Evolutionary conservation across 352 stramenopile genomes (phyloP).

Genomic region (Blastocystis sp.): DNA sequence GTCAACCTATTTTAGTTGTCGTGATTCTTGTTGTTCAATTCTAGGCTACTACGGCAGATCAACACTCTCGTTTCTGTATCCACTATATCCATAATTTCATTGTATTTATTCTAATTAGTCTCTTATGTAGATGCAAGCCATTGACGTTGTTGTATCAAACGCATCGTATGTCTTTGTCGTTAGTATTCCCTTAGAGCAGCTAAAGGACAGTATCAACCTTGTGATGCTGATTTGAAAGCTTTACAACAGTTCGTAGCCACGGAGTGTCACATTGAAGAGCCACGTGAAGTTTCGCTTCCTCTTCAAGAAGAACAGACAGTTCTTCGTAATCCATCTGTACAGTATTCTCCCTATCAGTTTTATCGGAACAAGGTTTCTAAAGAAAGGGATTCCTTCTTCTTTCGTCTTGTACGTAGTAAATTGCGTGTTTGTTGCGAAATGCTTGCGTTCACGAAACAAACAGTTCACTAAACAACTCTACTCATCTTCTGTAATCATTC

Average conservation of each 20-base stretch:
- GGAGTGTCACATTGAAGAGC: too few species aligned
- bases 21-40: neutral
- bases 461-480: neutral
- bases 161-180: neutral
- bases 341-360: too few species aligned
- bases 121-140: neutral
- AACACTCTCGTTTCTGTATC: neutral
- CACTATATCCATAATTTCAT: neutral
- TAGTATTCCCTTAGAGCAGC: too few species aligned
- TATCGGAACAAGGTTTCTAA: too few species aligned
- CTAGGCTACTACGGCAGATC: neutral
- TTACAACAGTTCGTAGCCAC: too few species aligned
- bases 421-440: neutral
- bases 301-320: too few species aligned
- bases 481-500: constrained; percentile 57
- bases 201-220: too few species aligned
- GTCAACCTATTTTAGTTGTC: neutral
- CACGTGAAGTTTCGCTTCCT: too few species aligned
- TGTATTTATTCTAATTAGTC: neutral
- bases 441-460: neutral
- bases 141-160: neutral
- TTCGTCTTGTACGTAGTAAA: neutral
- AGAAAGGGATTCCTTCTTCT: too few species aligned
- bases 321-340: too few species aligned
- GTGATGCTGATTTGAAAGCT: too few species aligned